Evolutionary conservation across 2,329 filamentous ascomycete genomes (phyloP), one percentile per base, ranked within the genome.

Genomic region (Cladosporium sp.): DNA sequence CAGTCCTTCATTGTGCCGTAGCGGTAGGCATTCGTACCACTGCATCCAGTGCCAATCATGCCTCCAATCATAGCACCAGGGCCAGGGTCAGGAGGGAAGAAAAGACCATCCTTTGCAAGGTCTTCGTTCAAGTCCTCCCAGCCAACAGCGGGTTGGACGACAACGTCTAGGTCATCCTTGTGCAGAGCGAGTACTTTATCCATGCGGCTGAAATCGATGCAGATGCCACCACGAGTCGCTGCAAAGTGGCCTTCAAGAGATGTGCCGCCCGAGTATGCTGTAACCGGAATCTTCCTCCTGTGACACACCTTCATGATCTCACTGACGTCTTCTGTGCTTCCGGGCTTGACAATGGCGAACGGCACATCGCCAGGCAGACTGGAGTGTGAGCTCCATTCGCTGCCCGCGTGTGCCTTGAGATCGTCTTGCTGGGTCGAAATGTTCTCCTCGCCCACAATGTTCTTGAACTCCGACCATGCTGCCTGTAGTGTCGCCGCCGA

Each of bases 1-100:
- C 91, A 96, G 70, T 96, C 91, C 61, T 90, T 86, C 91, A 96
- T 96, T 2, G 91, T 96, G 61, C 91, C 92, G 72, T 96, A 96
- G 58, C 91, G 83, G 76, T 95, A 96, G 15, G 91, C 87, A 71
- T 96, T 96, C 13, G 91, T 96, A 59, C 91, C 91, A 15, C 72
- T 85, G 73, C 87, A 90, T 54, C 86, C 87, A 1, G 88, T 91
- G 20, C 87, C 88, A 34, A 91, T 84, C 88, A 91, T 91, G 56
- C 91, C 91, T 58, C 91, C 91, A 66, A 97, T 96, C 86, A 90
- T 90, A 60, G 91, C 91, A 17, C 91, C 91, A 53, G 92, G 91
- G 54, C 91, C 92, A 17, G 91, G 91, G 72, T 96, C 91, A 0
- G 91, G 91, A 20, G 91, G 91, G 75, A 96, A 96, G 79, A 96